Evolutionary conservation across 257 asterid genomes (phyloP).

Genomic region (Solanum clarkiae): DNA sequence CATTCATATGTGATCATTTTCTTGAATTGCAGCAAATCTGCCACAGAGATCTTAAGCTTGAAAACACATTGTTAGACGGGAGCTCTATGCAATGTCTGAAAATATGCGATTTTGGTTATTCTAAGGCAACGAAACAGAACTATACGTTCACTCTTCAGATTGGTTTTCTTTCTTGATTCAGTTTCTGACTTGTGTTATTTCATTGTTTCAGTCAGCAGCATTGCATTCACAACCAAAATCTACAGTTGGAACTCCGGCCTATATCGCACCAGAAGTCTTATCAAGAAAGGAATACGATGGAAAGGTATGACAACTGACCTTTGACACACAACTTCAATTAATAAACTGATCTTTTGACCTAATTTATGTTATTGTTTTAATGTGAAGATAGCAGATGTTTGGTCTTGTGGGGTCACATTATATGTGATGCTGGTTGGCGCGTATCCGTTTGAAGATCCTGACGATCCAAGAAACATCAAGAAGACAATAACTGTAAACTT

Average conservation of each 20-base stretch:
- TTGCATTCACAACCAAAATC: constrained; percentile 1
- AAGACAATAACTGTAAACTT: background rate
- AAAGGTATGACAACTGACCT: background rate
- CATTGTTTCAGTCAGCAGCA: background rate
- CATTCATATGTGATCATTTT: background rate
- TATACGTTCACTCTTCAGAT: background rate
- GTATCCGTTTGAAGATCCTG: background rate
- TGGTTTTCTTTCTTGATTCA: background rate
- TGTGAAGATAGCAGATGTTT: constrained; percentile 1
- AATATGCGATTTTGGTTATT: constrained; percentile 45
- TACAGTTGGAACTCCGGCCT: background rate
- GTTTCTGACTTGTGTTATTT: background rate
- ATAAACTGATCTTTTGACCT: background rate
- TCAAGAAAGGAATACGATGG: constrained; percentile 1
- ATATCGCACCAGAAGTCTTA: background rate
- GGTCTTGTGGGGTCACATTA: background rate
- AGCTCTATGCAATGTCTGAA: constrained; percentile 34
- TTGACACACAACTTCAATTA: background rate
- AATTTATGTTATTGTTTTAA: background rate
- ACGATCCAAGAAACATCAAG: constrained; percentile 2
- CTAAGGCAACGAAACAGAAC: constrained; percentile 20
- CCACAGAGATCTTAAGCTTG: constrained; percentile 47
- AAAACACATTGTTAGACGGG: constrained; percentile 37
- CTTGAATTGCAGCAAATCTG: constrained; percentile 34
- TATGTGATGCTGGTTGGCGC: background rate